Evolutionary conservation across 2,329 filamentous ascomycete genomes (phyloP), one percentile per base, ranked within the genome.

Genomic region (Gnomoniopsis smithogilvyi): DNA sequence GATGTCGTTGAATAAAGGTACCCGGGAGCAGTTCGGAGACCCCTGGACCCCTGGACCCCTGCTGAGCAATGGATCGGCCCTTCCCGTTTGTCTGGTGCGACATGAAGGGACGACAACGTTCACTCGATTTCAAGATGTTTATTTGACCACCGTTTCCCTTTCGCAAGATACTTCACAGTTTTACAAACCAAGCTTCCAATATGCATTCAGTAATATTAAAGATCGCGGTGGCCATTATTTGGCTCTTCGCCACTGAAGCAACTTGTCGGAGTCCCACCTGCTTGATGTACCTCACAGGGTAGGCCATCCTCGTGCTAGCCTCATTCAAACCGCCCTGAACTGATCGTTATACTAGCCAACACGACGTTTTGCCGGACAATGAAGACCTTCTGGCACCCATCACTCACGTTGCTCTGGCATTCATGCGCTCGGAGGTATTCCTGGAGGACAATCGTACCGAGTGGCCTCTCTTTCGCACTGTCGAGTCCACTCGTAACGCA

Each of bases 381-480:
- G 61, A 72, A 2, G 70, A 78, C 47, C 70, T 78, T 0, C 55
- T 68, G 22, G 67, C 76, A 19, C 56, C 56, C 19, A 74, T 86
- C n/a, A 83, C 82, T 0, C 83, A 86, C 64, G 79, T 86, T 12
- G 76, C 79, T 12, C 69, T 87, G 19, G 84, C 84, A 1, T 87
- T 87, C 62, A 80, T 86, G 77, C 73, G 70, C 15, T 80, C 84
- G 0, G 72, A 75, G 12, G 63, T 71, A 19, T 86, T 87, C 73
- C 84, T 83, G 61, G 68, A 69, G 3, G 68, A 73, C 3, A 72
- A 72, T 1, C 63, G 68, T 3, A 57, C 67, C 2, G 67, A 70
- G 3, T 85, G 80, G 73, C 78, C 80, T 0, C 69, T 87, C 6
- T 86, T 86, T 64, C 81, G 78, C 3, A 76, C 76, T 1, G 75